A percentile compares a stretch with the other conserved stretches of the same genome.
These are phyloP conservation scores for Candida pseudoglaebosa DNA, from an alignment of 805 yeast species.

Conservation along the genomic window DNA sequence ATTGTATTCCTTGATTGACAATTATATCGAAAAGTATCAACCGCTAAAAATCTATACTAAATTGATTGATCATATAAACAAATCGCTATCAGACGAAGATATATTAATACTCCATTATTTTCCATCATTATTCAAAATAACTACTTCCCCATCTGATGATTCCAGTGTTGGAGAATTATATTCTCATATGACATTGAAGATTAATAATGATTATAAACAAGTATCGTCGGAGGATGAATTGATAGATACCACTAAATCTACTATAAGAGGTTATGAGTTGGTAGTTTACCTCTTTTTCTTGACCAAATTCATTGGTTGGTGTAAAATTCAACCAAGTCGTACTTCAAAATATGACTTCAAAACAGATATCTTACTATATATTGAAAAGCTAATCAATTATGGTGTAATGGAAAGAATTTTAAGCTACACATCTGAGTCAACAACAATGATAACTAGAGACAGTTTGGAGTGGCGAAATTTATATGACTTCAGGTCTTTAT, in stretches of 20 bases:
- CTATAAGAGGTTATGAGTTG: constrained; percentile 35
- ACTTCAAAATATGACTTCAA: constrained; percentile 48
- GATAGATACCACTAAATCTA: constrained; percentile 31
- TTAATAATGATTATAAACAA: constrained; percentile 21
- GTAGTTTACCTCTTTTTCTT: constrained; percentile 48
- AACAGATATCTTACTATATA: constrained; percentile 53
- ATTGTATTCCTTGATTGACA: constrained; percentile 47
- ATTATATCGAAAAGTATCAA: constrained; percentile 26
- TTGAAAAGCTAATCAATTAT: constrained; percentile 52
- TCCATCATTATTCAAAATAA: constrained; percentile 52
- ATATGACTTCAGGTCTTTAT: constrained; percentile 61
- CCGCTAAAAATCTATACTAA: constrained; percentile 29
- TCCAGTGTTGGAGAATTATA: constrained; percentile 23
- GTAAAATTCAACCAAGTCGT: constrained; percentile 47
- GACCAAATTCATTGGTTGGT: constrained; percentile 63
- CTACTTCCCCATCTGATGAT: constrained; percentile 39
- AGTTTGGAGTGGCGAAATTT: constrained; percentile 44
- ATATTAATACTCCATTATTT: constrained; percentile 58
- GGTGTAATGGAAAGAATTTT: constrained; percentile 73
- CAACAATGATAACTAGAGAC: constrained; percentile 28
- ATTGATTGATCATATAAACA: constrained; percentile 41
- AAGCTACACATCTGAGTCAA: constrained; percentile 56
- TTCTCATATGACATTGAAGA: constrained; percentile 32
- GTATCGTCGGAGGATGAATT: constrained; percentile 14
- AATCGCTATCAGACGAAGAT: constrained; percentile 55